Conservation (phyloP, 352 stramenopile genomes). For the Phytophthora pinifolia region DNA sequence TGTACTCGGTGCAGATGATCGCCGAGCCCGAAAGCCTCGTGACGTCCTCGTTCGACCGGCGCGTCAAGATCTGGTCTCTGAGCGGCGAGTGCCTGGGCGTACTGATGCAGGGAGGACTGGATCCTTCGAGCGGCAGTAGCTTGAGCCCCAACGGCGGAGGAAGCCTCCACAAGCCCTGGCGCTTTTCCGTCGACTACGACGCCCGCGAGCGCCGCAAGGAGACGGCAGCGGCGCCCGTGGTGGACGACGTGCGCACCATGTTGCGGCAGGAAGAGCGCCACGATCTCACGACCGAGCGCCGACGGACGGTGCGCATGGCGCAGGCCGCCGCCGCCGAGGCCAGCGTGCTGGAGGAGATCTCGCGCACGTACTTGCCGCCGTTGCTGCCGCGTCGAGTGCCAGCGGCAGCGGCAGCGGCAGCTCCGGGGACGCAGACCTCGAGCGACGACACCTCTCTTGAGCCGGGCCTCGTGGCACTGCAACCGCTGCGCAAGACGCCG, state of each 20-base stretch:
- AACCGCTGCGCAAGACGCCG: slow-evolving; percentile 45
- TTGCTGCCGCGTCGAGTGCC: slow-evolving; percentile 25
- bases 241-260: slow-evolving; percentile 57
- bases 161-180: slow-evolving; percentile 41
- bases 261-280: slow-evolving; percentile 26
- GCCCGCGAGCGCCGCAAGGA: slow-evolving; percentile 72
- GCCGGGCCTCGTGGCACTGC: slow-evolving; percentile 4
- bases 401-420: not conserved
- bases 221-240: slow-evolving; percentile 45
- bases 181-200: slow-evolving; percentile 76
- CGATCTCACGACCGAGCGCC: slow-evolving; percentile 21
- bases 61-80: slow-evolving; percentile 74
- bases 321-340: slow-evolving; percentile 23
- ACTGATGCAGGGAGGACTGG: slow-evolving; percentile 72
- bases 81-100: slow-evolving; percentile 66
- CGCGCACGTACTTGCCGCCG: slow-evolving; percentile 38
- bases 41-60: slow-evolving; percentile 78
- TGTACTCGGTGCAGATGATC: slow-evolving; percentile 80
- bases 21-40: slow-evolving; percentile 65
- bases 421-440: not conserved
- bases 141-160: slow-evolving; percentile 3
- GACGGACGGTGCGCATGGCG: slow-evolving; percentile 15
- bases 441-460: not conserved
- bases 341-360: slow-evolving; percentile 44
- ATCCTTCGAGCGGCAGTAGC: slow-evolving; percentile 28